Evolutionary conservation across 2,329 filamentous ascomycete species (phyloP).

Genomic region (Amauroascus niger): DNA sequence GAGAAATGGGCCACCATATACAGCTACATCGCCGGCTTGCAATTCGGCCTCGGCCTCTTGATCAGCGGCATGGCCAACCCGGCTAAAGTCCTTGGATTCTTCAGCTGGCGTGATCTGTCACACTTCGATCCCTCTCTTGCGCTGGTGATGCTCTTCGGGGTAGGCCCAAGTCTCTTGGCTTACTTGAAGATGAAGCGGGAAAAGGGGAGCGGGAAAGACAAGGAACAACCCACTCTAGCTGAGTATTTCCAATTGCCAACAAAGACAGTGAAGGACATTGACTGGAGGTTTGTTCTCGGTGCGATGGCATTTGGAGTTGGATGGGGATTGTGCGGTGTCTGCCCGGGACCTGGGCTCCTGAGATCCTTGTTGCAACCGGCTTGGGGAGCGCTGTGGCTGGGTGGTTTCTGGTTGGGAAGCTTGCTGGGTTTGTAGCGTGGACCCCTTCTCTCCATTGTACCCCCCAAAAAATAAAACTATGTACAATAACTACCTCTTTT

Average conservation of each 20-base stretch:
- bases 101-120: slow-evolving; percentile 36
- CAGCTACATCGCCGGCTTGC: slow-evolving; percentile 39
- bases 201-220: slow-evolving; percentile 18
- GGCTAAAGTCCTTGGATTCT: slow-evolving; percentile 43
- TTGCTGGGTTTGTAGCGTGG: slow-evolving; percentile 24
- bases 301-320: slow-evolving; percentile 42
- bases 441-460: too few species aligned
- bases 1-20: slow-evolving; percentile 30
- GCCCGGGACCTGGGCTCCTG: slow-evolving; percentile 44
- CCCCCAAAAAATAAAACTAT: too few species aligned
- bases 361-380: slow-evolving; percentile 39
- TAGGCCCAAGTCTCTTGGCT: slow-evolving; percentile 38
- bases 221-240: slow-evolving; percentile 34
- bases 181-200: slow-evolving; percentile 27
- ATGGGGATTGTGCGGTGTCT: slow-evolving; percentile 45
- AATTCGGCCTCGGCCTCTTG: slow-evolving; percentile 44
- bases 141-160: slow-evolving; percentile 42
- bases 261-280: slow-evolving; percentile 39
- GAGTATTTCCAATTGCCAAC: slow-evolving; percentile 38
- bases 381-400: slow-evolving; percentile 42
- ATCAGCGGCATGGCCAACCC: slow-evolving; percentile 45
- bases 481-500: too few species aligned
- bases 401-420: slow-evolving; percentile 40
- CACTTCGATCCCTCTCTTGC: slow-evolving; percentile 44
- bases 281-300: slow-evolving; percentile 41